A percentile compares a stretch with the other conserved stretches of the same genome.
phyloP scores from a whole-genome alignment of 2,329 filamentous ascomycete species.

The Fusarium veterinarium region DNA sequence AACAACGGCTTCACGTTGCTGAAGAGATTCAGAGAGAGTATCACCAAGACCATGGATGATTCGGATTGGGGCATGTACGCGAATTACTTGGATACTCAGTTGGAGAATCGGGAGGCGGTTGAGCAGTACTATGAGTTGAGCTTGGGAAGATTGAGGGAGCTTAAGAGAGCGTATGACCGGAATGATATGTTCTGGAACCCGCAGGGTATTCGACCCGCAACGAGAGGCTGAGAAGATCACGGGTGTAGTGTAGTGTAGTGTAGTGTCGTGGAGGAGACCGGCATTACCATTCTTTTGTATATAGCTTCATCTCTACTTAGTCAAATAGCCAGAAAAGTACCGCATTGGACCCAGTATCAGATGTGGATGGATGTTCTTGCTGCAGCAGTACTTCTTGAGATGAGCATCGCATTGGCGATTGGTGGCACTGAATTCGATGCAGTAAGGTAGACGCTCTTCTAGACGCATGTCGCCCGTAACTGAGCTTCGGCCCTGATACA shows the following conservation, averaged over 20 bases:
- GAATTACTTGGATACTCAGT: constrained; percentile 54
- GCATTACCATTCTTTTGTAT: neutral
- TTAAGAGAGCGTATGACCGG: constrained; percentile 54
- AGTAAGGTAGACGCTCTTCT: neutral
- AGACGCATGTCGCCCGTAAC: fast-evolving
- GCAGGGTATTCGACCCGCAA: constrained; percentile 44
- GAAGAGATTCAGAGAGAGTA: constrained; percentile 49
- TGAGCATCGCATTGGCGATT: neutral
- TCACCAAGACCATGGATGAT: constrained; percentile 44
- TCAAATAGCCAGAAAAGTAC: neutral
- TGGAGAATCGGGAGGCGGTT: constrained; percentile 50
- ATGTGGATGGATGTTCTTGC: neutral
- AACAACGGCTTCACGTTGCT: constrained; percentile 50
- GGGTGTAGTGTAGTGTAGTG: too few species aligned
- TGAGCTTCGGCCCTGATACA: neutral
- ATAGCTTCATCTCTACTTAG: neutral
- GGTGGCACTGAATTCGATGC: fast-evolving
- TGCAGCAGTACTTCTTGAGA: neutral
- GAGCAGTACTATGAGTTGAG: constrained; percentile 52
- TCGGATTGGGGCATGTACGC: constrained; percentile 55
- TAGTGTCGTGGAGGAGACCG: neutral
- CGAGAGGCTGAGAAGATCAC: neutral
- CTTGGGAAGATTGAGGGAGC: constrained; percentile 47
- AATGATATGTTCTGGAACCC: constrained; percentile 55
- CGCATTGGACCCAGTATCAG: too few species aligned